phyloP scores from a whole-genome alignment of 345 rosid genomes.

The Geranium rotundifolium region DNA sequence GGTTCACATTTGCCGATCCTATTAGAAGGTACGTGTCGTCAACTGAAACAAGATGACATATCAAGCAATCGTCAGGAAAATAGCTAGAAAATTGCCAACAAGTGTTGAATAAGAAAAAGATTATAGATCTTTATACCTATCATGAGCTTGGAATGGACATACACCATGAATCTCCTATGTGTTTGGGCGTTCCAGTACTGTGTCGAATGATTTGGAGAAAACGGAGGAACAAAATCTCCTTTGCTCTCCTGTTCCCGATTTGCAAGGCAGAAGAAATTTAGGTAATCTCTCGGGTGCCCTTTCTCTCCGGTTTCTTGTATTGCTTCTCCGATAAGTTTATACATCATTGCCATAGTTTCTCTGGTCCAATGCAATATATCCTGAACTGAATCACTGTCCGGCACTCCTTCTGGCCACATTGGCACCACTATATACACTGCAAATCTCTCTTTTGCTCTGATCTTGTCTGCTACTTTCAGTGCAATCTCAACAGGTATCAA shows the following conservation, averaged over 20 bases:
- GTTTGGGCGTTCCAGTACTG: slow-evolving; percentile 76
- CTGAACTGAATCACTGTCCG: slow-evolving; percentile 67
- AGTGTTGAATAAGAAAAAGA: too few relatives aligned
- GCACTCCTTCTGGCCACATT: slow-evolving; percentile 94
- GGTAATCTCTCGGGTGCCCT: slow-evolving; percentile 63
- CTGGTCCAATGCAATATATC: slow-evolving; percentile 93
- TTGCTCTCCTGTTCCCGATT: slow-evolving; percentile 57
- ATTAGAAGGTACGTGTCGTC: slow-evolving; percentile 58
- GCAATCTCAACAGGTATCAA: slow-evolving; percentile 79
- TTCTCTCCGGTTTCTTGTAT: slow-evolving; percentile 33
- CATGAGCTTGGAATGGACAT: slow-evolving; percentile 93
- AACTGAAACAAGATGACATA: slow-evolving; percentile 24
- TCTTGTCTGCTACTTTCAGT: slow-evolving; percentile 53
- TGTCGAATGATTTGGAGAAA: slow-evolving; percentile 42
- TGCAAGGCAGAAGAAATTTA: slow-evolving; percentile 86
- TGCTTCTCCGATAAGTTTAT: slow-evolving; percentile 57
- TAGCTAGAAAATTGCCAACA: too few relatives aligned
- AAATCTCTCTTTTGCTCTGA: slow-evolving; percentile 52
- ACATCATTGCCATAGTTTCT: slow-evolving; percentile 79
- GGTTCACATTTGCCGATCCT: slow-evolving; percentile 81
- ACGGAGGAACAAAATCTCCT: slow-evolving; percentile 42
- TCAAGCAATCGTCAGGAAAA: too few relatives aligned
- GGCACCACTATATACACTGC: slow-evolving; percentile 72
- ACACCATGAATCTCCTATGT: slow-evolving; percentile 79
- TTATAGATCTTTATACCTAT: slow-evolving; percentile 37